phyloP scores from a whole-genome alignment of 2,329 filamentous ascomycete genomes.

The Calonectria hongkongensis region DNA sequence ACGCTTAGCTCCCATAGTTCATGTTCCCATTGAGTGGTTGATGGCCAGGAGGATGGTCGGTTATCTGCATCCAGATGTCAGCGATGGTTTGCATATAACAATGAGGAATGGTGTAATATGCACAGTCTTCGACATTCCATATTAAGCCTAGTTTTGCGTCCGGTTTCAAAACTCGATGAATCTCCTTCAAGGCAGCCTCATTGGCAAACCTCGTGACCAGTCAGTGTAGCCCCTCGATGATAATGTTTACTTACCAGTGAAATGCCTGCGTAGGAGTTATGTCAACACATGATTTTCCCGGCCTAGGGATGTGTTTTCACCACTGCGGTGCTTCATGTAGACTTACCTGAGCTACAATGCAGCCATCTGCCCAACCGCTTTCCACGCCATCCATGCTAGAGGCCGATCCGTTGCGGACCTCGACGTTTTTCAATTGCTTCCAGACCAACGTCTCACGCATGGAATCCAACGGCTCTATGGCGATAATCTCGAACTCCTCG shows the following conservation, averaged over 20 bases:
- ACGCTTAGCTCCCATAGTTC: constrained; percentile 76
- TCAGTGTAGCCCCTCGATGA: constrained; percentile 9
- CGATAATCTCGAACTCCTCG: constrained; percentile 76
- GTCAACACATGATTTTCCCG: constrained; percentile 35
- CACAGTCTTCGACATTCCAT: constrained; percentile 85
- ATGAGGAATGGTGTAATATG: constrained; percentile 45
- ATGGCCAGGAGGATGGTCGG: constrained; percentile 73
- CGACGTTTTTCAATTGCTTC: constrained; percentile 75
- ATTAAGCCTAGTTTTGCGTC: constrained; percentile 78
- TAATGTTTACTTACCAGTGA: constrained; percentile 69
- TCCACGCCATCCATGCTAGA: constrained; percentile 72
- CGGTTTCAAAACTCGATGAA: constrained; percentile 79
- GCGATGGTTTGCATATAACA: background rate
- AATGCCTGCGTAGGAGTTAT: constrained; percentile 63
- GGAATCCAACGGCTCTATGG: constrained; percentile 77
- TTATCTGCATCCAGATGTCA: constrained; percentile 71
- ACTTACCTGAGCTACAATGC: constrained; percentile 81
- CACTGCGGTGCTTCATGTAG: background rate
- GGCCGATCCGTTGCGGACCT: constrained; percentile 75
- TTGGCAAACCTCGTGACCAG: constrained; percentile 77
- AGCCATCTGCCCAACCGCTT: constrained; percentile 76
- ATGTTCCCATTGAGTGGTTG: constrained; percentile 77
- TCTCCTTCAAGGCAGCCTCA: constrained; percentile 76
- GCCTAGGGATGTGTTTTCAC: background rate
- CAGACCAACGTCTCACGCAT: constrained; percentile 78